Evolutionary conservation across 345 rosid genomes (phyloP).

Genomic region (Murraya koenigii): DNA sequence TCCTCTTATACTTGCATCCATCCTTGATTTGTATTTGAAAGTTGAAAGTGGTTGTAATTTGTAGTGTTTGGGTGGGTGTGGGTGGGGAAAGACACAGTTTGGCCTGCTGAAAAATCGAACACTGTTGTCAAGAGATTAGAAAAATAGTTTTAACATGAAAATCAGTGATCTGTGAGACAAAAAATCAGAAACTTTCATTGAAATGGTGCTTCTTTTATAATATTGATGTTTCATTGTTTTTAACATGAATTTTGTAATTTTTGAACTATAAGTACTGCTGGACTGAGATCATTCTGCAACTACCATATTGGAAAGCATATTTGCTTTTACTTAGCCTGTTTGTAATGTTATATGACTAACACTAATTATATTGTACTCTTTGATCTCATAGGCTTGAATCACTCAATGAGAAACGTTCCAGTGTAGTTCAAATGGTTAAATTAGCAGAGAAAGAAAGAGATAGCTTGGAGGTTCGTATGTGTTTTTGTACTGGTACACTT

Average conservation of each 20-base stretch:
- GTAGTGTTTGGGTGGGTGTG: not conserved
- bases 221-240: not conserved
- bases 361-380: conserved; percentile 13
- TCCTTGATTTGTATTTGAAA: not conserved
- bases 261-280: not conserved
- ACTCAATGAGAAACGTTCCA: conserved; percentile 83
- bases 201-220: not conserved
- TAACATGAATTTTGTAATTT: not conserved
- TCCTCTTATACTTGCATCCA: conserved; percentile 12
- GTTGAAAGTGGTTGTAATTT: not conserved
- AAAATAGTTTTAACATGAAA: not conserved
- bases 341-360: not conserved
- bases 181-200: not conserved
- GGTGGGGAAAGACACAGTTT: not conserved
- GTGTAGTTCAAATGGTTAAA: conserved; percentile 99
- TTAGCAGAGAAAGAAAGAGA: conserved; percentile 96
- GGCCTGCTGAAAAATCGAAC: not conserved
- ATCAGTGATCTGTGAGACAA: not conserved
- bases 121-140: not conserved
- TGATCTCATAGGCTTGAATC: conserved; percentile 62
- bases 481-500: conserved; percentile 6
- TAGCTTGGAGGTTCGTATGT: conserved; percentile 74
- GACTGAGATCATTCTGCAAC: not conserved
- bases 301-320: not conserved
- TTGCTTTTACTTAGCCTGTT: not conserved